Conservation (phyloP, 2,329 filamentous ascomycete genomes). For the Aspergillus pseudoviridinutans region DNA sequence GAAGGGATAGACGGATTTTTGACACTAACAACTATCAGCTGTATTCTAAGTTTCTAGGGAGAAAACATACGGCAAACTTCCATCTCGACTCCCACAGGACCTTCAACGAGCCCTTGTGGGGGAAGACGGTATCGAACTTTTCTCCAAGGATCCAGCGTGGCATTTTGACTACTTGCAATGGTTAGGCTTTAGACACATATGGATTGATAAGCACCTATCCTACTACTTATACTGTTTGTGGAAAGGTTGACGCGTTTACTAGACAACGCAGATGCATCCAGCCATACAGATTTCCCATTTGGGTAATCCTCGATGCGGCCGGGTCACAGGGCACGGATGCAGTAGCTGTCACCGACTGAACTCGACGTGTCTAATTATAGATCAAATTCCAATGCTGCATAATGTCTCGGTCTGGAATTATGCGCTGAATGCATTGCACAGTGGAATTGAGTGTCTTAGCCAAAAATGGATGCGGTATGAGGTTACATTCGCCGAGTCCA, state of each 20-base stretch:
- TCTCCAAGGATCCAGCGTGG: slow-evolving; percentile 40
- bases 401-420: neutral
- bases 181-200: neutral
- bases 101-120: slow-evolving; percentile 58
- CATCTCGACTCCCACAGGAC: slow-evolving; percentile 73
- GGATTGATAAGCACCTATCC: neutral
- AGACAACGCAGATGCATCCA: neutral
- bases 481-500: neutral
- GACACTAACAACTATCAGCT: slow-evolving; percentile 38
- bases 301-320: neutral
- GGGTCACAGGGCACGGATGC: neutral
- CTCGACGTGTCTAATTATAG: neutral
- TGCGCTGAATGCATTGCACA: neutral
- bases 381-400: neutral
- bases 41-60: neutral
- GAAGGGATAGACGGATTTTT: slow-evolving; percentile 66
- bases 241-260: neutral
- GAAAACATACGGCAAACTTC: slow-evolving; percentile 57
- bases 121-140: slow-evolving; percentile 45
- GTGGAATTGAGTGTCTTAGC: neutral
- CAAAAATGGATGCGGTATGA: neutral
- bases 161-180: slow-evolving; percentile 11
- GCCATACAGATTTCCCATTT: neutral
- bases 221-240: neutral
- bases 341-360: neutral